Evolutionary conservation across 495 filamentous ascomycete genomes (phyloP).

Genomic region (Penicillium waksmanii): DNA sequence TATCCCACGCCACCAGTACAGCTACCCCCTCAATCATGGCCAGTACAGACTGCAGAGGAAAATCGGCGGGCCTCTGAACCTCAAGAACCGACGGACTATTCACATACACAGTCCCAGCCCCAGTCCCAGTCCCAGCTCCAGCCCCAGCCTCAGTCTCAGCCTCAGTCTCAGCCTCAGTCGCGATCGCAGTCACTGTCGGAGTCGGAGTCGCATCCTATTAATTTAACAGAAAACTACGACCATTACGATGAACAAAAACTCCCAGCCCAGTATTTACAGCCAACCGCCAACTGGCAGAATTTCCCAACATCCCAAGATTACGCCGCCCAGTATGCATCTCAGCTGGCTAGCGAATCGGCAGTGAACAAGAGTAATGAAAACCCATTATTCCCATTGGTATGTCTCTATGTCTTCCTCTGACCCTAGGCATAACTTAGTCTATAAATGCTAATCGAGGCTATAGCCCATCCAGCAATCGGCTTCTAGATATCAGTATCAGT

Average conservation of each 20-base stretch:
- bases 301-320: constrained; percentile 5
- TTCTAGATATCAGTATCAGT: constrained; percentile 18
- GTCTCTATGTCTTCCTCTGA: not conserved
- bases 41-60: constrained; percentile 6
- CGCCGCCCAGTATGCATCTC: constrained; percentile 3
- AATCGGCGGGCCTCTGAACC: not conserved
- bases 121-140: constrained; percentile 2
- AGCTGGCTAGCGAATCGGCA: not conserved
- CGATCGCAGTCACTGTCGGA: not conserved
- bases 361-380: not conserved
- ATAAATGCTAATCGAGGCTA: not conserved
- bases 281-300: constrained; percentile 18
- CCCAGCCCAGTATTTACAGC: not conserved
- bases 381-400: constrained; percentile 16
- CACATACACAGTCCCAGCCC: constrained; percentile 16
- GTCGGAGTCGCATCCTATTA: not conserved
- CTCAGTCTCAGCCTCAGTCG: not conserved
- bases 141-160: too few species aligned
- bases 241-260: not conserved
- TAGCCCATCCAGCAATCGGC: not conserved
- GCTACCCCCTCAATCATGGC: constrained; percentile 15
- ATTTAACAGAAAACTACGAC: not conserved
- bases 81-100: constrained; percentile 11
- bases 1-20: constrained; percentile 24
- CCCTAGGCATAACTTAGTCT: not conserved